phyloP scores from a whole-genome alignment of 2,329 filamentous ascomycete genomes.

The Pestalotiopsis sp. region DNA sequence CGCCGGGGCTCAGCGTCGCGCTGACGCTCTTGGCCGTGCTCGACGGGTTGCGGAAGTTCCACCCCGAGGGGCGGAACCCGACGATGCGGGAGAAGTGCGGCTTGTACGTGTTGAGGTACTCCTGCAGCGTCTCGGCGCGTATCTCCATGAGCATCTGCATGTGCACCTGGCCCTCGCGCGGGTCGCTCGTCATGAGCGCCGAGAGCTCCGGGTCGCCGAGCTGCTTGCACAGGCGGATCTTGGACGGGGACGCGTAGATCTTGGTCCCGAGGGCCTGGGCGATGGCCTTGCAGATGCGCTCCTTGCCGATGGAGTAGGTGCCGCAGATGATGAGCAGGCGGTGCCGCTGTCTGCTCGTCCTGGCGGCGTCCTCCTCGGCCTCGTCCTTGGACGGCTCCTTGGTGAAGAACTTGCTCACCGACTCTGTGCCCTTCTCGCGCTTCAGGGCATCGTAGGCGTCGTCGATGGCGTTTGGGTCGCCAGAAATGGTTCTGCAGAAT shows the following conservation, averaged over 20 bases:
- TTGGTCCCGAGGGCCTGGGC: conserved; percentile 83
- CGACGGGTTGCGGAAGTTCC: conserved; percentile 82
- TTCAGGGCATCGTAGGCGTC: conserved; percentile 48
- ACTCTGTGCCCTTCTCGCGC: conserved; percentile 42
- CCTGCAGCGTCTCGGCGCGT: conserved; percentile 84
- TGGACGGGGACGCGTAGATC: conserved; percentile 83
- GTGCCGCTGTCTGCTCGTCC: conserved; percentile 43
- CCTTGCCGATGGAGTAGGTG: conserved; percentile 97
- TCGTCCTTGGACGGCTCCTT: conserved; percentile 31
- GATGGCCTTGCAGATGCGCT: conserved; percentile 91
- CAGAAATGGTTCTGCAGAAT: conserved; percentile 78
- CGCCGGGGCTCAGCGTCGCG: conserved; percentile 51
- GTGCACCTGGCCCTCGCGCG: conserved; percentile 87
- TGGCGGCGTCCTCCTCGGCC: neutral
- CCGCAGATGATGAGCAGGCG: conserved; percentile 90
- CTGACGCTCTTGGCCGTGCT: conserved; percentile 60
- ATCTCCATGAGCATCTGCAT: conserved; percentile 98
- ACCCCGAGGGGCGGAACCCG: conserved; percentile 90
- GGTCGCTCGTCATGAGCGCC: conserved; percentile 76
- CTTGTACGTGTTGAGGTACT: conserved; percentile 81
- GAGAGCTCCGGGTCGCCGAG: conserved; percentile 84
- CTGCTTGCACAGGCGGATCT: conserved; percentile 82
- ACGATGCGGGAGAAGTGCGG: conserved; percentile 85
- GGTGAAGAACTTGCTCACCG: conserved; percentile 57
- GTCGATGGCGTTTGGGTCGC: conserved; percentile 57